Conservation (phyloP, 495 filamentous ascomycete genomes). For the Aspergillus wentii region DNA sequence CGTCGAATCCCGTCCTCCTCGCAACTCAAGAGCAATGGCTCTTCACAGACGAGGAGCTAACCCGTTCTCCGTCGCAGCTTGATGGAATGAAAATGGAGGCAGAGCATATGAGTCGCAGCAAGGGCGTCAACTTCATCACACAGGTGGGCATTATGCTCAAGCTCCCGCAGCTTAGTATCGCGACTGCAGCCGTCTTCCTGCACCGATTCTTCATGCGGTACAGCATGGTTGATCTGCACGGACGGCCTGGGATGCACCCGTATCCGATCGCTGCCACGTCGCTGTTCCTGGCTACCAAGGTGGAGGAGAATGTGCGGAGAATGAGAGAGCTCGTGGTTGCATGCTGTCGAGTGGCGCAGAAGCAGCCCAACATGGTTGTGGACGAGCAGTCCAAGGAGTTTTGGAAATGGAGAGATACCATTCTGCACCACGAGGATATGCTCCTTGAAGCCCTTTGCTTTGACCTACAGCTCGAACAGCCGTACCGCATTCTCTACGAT, state of each 20-base stretch:
- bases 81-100: conserved; percentile 72
- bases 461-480: conserved; percentile 81
- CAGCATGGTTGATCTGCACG: conserved; percentile 57
- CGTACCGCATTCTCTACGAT: conserved; percentile 76
- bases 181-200: conserved; percentile 88
- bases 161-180: conserved; percentile 84
- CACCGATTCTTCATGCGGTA: conserved; percentile 93
- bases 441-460: conserved; percentile 92
- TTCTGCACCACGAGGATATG: conserved; percentile 83
- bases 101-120: conserved; percentile 74
- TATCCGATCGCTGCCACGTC: conserved; percentile 87
- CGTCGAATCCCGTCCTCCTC: conserved; percentile 45
- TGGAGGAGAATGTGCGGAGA: conserved; percentile 91
- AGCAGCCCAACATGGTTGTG: conserved; percentile 77
- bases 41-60: conserved; percentile 78
- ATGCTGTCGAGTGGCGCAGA: conserved; percentile 90
- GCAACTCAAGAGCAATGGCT: conserved; percentile 74
- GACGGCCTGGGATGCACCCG: conserved; percentile 71
- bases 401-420: conserved; percentile 93
- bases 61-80: conserved; percentile 73
- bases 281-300: conserved; percentile 92
- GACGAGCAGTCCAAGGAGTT: conserved; percentile 96
- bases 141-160: conserved; percentile 91
- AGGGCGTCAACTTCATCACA: conserved; percentile 93
- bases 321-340: conserved; percentile 90